Evolutionary conservation across 2,329 filamentous ascomycete species (phyloP).

Genomic region (Monosporascus sp.): DNA sequence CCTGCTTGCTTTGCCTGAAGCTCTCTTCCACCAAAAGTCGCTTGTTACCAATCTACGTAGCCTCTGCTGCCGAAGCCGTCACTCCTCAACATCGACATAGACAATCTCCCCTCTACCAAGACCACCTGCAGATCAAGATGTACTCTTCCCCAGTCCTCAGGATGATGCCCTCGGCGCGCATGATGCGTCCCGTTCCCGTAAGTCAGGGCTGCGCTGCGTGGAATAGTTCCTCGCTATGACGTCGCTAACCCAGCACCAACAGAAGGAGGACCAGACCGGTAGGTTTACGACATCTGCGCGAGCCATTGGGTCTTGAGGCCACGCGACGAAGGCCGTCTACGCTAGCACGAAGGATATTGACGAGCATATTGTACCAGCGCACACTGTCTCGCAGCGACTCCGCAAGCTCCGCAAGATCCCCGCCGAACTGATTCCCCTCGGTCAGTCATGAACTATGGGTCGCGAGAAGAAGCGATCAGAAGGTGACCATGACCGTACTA

Average conservation of each 20-base stretch:
- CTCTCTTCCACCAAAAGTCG: neutral
- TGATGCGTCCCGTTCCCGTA: constrained; percentile 70
- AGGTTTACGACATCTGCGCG: constrained; percentile 34
- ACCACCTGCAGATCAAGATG: constrained; percentile 42
- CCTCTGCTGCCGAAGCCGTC: constrained; percentile 3
- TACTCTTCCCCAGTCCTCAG: constrained; percentile 60
- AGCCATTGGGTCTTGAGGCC: constrained; percentile 12
- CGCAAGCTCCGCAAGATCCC: constrained; percentile 86
- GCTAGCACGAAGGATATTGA: constrained; percentile 11
- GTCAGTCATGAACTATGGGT: constrained; percentile 47
- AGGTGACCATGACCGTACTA: neutral
- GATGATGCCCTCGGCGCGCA: constrained; percentile 62
- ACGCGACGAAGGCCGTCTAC: constrained; percentile 1
- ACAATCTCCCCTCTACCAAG: constrained; percentile 18
- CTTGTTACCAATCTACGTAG: neutral
- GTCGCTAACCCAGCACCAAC: constrained; percentile 30
- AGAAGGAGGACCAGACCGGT: constrained; percentile 66
- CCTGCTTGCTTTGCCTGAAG: neutral
- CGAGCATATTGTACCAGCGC: constrained; percentile 52
- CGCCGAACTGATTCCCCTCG: constrained; percentile 88
- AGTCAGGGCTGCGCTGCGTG: constrained; percentile 30
- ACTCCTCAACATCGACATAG: constrained; percentile 4
- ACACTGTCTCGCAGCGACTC: constrained; percentile 94
- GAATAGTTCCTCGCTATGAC: constrained; percentile 24
- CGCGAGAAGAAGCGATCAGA: too few relatives aligned